phyloP scores from a whole-genome alignment of 1,284 basidiomycete species.

The Boletus sp. region DNA sequence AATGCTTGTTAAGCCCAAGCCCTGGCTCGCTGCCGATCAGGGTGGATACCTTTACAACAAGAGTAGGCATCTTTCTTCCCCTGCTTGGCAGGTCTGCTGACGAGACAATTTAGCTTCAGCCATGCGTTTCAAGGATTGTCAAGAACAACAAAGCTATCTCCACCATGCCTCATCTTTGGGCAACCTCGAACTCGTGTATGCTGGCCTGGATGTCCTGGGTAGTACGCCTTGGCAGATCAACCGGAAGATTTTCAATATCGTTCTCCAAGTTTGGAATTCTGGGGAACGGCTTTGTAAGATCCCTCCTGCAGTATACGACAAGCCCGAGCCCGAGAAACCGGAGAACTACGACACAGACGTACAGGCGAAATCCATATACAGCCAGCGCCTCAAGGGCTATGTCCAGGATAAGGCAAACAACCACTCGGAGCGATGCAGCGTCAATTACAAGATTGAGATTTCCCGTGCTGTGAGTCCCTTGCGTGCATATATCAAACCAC shows the following conservation, averaged over 20 bases:
- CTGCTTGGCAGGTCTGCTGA: background rate
- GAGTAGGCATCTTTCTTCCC: constrained; percentile 44
- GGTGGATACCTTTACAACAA: constrained; percentile 86
- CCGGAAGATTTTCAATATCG: constrained; percentile 68
- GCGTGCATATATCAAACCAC: background rate
- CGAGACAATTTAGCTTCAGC: constrained; percentile 48
- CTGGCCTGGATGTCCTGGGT: constrained; percentile 89
- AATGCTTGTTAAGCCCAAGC: constrained; percentile 91
- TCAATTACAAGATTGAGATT: constrained; percentile 98
- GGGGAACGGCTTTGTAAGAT: constrained; percentile 76
- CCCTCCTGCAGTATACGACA: constrained; percentile 63
- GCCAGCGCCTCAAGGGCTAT: constrained; percentile 60
- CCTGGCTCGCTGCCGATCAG: constrained; percentile 78
- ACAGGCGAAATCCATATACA: constrained; percentile 59
- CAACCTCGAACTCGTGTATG: constrained; percentile 83
- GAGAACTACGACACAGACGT: constrained; percentile 66
- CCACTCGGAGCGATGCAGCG: constrained; percentile 89
- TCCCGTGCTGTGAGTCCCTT: constrained; percentile 73
- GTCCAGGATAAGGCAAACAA: constrained; percentile 70
- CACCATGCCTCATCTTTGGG: constrained; percentile 73
- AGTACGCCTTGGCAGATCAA: constrained; percentile 94
- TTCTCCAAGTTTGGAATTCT: constrained; percentile 82
- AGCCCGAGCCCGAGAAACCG: constrained; percentile 65
- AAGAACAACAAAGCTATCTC: constrained; percentile 86
- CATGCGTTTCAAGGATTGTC: constrained; percentile 93